Conservation (phyloP, 139 green algal genomes). For the Limnomonas spitsbergensis region DNA sequence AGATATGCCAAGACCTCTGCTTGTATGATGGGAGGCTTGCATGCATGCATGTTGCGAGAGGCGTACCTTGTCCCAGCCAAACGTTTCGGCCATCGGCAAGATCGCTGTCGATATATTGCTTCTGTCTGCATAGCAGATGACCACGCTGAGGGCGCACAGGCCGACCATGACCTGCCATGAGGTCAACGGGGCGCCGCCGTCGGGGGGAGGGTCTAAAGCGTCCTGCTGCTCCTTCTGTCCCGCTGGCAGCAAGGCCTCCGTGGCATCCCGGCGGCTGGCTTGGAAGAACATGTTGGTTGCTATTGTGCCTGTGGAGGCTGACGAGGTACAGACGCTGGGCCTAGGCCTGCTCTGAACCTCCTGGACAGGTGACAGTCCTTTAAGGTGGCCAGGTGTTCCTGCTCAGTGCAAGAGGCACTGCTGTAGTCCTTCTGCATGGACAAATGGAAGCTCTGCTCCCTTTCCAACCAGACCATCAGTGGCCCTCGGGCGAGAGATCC, state of each 20-base stretch:
- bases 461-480: too few species aligned
- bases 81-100: constrained; percentile 69
- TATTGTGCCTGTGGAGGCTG: not conserved
- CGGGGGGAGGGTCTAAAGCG: too few species aligned
- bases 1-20: too few species aligned
- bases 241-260: too few species aligned
- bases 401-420: too few species aligned
- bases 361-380: not conserved
- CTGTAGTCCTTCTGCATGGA: too few species aligned
- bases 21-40: too few species aligned
- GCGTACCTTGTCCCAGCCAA: constrained; percentile 48
- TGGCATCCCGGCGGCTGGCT: not conserved
- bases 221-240: too few species aligned
- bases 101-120: constrained; percentile 78
- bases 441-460: too few species aligned
- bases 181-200: too few species aligned
- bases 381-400: not conserved
- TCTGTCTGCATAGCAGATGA: constrained; percentile 74
- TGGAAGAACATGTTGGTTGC: not conserved
- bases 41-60: too few species aligned
- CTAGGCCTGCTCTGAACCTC: not conserved
- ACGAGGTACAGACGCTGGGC: not conserved
- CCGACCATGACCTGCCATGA: constrained; percentile 45
- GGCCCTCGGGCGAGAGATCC: too few species aligned
- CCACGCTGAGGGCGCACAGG: constrained; percentile 57